phyloP scores from a whole-genome alignment of 176 grass and related monocot species.

The Aegilops speltoides region DNA sequence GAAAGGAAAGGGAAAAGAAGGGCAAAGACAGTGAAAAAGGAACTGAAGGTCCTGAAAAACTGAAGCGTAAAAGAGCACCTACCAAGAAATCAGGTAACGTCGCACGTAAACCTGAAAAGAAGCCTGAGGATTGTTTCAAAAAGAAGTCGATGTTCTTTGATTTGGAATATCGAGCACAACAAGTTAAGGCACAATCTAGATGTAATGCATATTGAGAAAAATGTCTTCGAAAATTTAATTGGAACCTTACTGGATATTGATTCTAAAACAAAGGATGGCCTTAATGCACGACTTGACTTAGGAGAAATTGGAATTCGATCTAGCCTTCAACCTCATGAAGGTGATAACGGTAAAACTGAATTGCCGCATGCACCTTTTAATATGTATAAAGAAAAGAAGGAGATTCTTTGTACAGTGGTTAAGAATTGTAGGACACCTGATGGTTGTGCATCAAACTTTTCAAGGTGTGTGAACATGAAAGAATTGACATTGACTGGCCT shows the following conservation, averaged over 20 bases:
- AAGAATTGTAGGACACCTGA: background rate
- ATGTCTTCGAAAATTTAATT: constrained; percentile 1
- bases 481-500: constrained; percentile 7
- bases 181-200: constrained; percentile 11
- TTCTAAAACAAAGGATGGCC: background rate
- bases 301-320: too few relatives aligned
- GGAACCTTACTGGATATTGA: background rate
- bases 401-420: background rate
- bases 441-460: background rate
- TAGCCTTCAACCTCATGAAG: too few relatives aligned
- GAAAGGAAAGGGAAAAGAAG: background rate
- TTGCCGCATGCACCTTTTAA: too few relatives aligned
- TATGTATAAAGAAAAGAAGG: background rate
- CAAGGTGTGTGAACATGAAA: constrained; percentile 20
- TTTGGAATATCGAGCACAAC: background rate
- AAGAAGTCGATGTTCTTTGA: background rate
- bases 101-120: background rate
- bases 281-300: background rate
- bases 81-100: background rate
- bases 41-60: background rate
- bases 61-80: background rate
- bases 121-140: background rate
- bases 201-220: constrained; percentile 35
- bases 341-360: too few relatives aligned
- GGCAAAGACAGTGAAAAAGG: background rate